Percentiles rank a stretch among this genome's conserved stretches.
Evolutionary conservation across 2,329 filamentous ascomycete genomes (phyloP).

Genomic region (Ilyonectria sp.): DNA sequence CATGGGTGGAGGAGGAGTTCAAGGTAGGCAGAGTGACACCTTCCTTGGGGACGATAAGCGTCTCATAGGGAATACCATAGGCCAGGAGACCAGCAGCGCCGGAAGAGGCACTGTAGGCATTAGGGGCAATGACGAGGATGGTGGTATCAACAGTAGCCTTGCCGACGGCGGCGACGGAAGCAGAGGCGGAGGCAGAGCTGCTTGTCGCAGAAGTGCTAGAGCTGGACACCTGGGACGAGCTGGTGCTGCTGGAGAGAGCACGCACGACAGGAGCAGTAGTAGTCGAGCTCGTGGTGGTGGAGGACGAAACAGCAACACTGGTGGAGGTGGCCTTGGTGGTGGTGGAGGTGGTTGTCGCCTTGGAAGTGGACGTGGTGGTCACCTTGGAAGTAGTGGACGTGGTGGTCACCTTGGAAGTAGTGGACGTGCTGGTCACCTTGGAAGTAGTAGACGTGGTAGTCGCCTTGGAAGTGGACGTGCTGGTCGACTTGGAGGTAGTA

Average conservation of each 20-base stretch:
- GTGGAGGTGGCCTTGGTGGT: background rate
- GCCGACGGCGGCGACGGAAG: background rate
- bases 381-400: background rate
- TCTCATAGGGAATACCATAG: constrained; percentile 36
- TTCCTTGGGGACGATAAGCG: constrained; percentile 27
- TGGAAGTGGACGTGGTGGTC: background rate
- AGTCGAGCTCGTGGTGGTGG: background rate
- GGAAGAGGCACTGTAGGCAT: constrained; percentile 16
- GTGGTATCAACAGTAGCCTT: constrained; percentile 24
- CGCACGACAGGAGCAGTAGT: background rate
- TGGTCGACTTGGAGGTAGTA: background rate
- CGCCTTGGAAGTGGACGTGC: background rate
- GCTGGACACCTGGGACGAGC: background rate
- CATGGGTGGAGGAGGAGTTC: constrained; percentile 23
- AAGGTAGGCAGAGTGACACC: constrained; percentile 30
- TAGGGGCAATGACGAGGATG: constrained; percentile 23
- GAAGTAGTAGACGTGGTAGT: background rate
- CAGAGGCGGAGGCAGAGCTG: background rate
- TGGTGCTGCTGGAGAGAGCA: background rate
- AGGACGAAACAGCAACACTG: background rate
- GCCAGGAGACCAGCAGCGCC: constrained; percentile 29
- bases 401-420: background rate
- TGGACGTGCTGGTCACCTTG: background rate
- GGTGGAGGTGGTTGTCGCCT: background rate
- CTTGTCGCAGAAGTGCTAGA: constrained; percentile 6